Base-by-base conservation (phyloP, 177 flowering plant genomes). In the Vitis hybrid region DNA sequence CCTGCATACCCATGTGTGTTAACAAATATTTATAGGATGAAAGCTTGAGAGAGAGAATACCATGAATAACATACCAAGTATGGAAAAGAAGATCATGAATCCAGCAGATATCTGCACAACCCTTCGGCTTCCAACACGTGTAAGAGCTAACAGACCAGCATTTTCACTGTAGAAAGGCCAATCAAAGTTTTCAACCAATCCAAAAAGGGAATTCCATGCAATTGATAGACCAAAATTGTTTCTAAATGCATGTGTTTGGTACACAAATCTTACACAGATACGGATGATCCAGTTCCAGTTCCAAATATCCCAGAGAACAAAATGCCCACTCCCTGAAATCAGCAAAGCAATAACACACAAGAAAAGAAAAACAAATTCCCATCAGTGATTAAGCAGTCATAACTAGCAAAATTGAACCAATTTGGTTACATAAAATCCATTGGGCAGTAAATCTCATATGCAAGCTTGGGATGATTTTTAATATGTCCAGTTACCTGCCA, bases 31-130 rank as follows among this genome's bases (percentile, higher is more conserved):
- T 6, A 24, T 3, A 27, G 14, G 27, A 11, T 10, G n/a, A 6
- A 30, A 13, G 18, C 40, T 35, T 21, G 48, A 60, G 14, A 67
- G 15, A 18, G 55, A 52, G 50, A 9, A 14, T 40, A 9, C 11
- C 16, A 61, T 13, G 8, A 35, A 16, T 40, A 14, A 56, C 78
- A 70, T 63, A 87, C 93, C 93, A 60, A 89, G 90, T 30, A 89
- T 79, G 12, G 91, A 89, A 70, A 89, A 89, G 80, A 87, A 87
- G 50, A 87, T 78, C 93, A 89, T 87, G 77, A 89, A 89, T 9
- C 89, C 87, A 16, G 93, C 93, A 21, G 91, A 82, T 32, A 86
- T 87, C 60, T 87, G 91, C 51, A 89, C 89, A 14, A 87, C 93
- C 69, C 91, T 86, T 81, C 89, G 75, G 79, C 89, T 89, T 4